Base-by-base conservation (phyloP, 176 grass and related monocot genomes). In the Alloteropsis semialata region DNA sequence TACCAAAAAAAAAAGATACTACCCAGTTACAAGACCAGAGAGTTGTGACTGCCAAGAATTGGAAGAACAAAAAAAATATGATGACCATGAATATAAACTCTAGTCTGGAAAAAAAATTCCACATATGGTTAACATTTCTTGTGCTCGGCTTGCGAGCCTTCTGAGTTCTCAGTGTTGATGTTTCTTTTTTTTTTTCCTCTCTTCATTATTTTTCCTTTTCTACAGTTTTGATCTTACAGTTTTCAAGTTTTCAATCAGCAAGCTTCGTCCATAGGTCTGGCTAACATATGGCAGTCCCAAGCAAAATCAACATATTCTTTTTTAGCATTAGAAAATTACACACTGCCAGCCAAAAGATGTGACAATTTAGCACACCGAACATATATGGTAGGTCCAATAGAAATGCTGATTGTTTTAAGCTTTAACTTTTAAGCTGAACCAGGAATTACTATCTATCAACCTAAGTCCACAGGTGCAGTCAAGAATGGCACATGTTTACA, bases 1-100 rank as follows among this genome's bases (percentile, higher is more conserved):
- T 68, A n/a, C n/a, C n/a, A n/a, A n/a, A n/a, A n/a, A 65, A 81
- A 39, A 84, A 71, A 54, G 65, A 63, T 56, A 51, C 8, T 16
- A 7, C 12, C 68, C 32, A 81, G 50, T 71, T 30, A 82, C 12
- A 25, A 36, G 79, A 45, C 56, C 25, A 34, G 0, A n/a, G 17
- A 82, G 15, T 29, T 30, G 27, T 17, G 8, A 44, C 34, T 43
- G 13, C n/a, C 5, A 43, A 12, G 33, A 82, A 71, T 15, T 71
- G 24, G 51, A 81, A 70, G 18, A 44, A 30, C 14, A 19, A 59
- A 59, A 57, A 81, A 69, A 28, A 17, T 3, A 76, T 42, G 69
- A 84, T 46, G 24, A 8, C 10, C 64, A 71, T 36, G 28, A 78
- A 25, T 19, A 36, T 18, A 45, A 58, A 45, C 13, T 48, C 3